These are phyloP conservation scores for Colletotrichum truncatum DNA, from an alignment of 2,329 filamentous ascomycete genomes.

Conservation along the genomic window DNA sequence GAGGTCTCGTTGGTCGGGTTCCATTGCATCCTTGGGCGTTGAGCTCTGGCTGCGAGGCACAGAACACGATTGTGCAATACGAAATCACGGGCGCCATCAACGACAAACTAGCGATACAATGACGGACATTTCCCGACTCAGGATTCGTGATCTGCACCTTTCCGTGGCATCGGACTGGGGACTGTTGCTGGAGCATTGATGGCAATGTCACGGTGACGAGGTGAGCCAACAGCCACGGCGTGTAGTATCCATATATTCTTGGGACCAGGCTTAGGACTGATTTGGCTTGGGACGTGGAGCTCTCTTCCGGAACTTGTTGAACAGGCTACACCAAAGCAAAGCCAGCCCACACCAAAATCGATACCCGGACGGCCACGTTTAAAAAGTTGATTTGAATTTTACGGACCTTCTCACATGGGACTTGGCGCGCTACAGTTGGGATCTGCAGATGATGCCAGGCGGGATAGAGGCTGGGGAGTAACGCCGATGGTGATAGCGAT, in stretches of 20 bases:
- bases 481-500: background rate
- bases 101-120: background rate
- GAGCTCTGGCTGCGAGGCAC: background rate
- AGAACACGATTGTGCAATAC: constrained; percentile 2
- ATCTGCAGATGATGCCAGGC: background rate
- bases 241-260: constrained; percentile 2
- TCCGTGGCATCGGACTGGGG: constrained; percentile 1
- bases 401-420: background rate
- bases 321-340: too few relatives aligned
- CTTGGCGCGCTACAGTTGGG: background rate
- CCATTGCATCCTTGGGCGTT: constrained; percentile 11
- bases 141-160: constrained; percentile 10
- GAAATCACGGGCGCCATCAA: constrained; percentile 12
- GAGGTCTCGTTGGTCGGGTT: background rate
- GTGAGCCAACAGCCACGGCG: constrained; percentile 13
- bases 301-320: too few relatives aligned
- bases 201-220: constrained; percentile 16
- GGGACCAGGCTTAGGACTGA: background rate
- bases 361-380: background rate
- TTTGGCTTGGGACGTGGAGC: background rate
- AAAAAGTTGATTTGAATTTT: constrained; percentile 5
- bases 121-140: constrained; percentile 16
- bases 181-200: background rate
- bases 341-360: too few relatives aligned
- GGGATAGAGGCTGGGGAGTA: background rate